Base-by-base conservation (phyloP, 1,139 yeast genomes). In the Pichia cactophila region DNA sequence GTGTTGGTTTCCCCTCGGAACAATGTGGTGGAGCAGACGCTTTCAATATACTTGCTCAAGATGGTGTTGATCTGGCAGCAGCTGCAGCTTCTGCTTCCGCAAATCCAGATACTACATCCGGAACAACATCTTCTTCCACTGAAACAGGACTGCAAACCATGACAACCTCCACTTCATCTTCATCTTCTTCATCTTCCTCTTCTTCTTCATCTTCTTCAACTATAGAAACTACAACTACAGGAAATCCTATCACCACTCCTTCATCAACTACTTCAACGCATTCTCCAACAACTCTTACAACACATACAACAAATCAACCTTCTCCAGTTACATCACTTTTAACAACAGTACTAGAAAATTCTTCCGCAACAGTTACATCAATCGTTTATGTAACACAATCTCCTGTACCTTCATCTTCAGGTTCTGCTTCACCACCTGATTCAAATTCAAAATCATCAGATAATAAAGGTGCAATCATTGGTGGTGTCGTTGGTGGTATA, bases 401-500 rank as follows among this genome's bases (percentile, higher is more conserved):
- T 4, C 36, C 61, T 6, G 16, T 57, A 9, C 17, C 56, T 1
- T 20, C 59, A 6, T 29, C 61, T 3, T 41, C 61, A 2, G 16
- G 26, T 9, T 16, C 38, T 35, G 12, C 38, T 10, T 16, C 38
- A 58, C 28, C 35, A 1, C 43, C 59, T 3, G 39, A 58, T 8
- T 39, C 62, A 3, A 33, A 56, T 11, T 36, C 56, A 12, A 33
- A 53, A 2, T 42, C 46, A 4, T 50, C 58, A 6, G 44, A 55
- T 26, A 63, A 57, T 43, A 66, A 67, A 49, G 86, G 81, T 5
- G 79, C 86, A 36, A 79, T 82, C 42, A 83, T 77, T 16, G 88
- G 88, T 16, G 86, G 86, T 28, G 86, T 77, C 1, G 83, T 81
- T 14, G 88, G 87, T 29, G 85, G 87, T 38, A 83, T 64, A 5